Evolutionary conservation across 225 moss, liverwort and hornwort genomes (phyloP), one percentile per base, ranked within the genome.

Genomic region (Takakia lepidozioides): DNA sequence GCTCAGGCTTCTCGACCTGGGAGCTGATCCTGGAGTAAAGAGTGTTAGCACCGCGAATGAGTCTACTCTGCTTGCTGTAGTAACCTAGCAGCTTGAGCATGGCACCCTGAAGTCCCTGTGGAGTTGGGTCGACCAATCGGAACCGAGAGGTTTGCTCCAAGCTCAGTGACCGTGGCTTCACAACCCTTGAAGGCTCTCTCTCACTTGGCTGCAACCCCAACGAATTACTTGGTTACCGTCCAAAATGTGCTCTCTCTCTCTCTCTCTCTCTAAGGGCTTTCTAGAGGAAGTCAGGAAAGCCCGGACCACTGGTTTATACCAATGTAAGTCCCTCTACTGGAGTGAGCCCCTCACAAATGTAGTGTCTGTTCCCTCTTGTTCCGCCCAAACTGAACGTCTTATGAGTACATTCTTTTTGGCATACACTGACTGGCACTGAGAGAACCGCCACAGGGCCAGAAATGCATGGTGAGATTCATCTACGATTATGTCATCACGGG

Each of bases 21-120:
- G 30, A 37, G 49, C 71, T 73, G 38, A 91, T 81, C 41, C 91
- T 80, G 43, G 85, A 63, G 65, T 91, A 91, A 5, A 98, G 69
- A 23, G 68, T 67, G 50, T 67, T 85, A 13, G 78, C 76, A 51
- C 98, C 98, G 46, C 98, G 85, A 40, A 98, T 87, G 55, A 98
- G 85, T 30, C 67, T 80, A 61, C 91, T 91, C 62, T 98, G 82
- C 63, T 71, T 82, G 42, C 85, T 75, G 57, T 85, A 91, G 53
- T 68, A 98, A 13, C 98, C 98, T 49, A 98, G 60, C 56, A 98
- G 37, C 65, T 72, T 87, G 62, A 91, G 48, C 30, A 72, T 67
- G 27, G 75, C 50, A 37, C 69, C 69, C 19, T 55, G 47, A 34
- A 85, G 75, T 23, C 98, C 91, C 27, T 64, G 48, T 14, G 87